Evolutionary conservation across 768 basidiomycete genomes (phyloP), one percentile per base, ranked within the genome.

Genomic region (Lactarius quietus): DNA sequence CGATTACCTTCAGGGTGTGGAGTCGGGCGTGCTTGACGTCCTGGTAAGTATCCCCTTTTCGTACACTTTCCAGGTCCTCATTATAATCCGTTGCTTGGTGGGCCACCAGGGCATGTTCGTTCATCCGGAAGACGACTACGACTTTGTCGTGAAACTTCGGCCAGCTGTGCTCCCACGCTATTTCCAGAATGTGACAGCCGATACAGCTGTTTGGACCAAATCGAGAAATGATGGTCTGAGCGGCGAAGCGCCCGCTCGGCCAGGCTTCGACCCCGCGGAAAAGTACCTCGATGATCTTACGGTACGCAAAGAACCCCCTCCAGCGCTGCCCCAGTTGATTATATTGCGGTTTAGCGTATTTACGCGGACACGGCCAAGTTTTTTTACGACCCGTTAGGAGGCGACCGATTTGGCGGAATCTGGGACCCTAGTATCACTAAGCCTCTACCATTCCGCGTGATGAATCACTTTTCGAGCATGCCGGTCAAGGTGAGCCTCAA

Each of bases 311-410:
- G 36, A n/a, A 38, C 31, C 6, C n/a, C 52, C 20, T 59, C 43
- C n/a, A n/a, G 48, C 61, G 31, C 39, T 43, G 17, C 59, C 56
- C 6, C 31, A 52, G 26, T 62, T 41, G 1, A 28, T 41, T 17
- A 41, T 41, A 38, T 39, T 31, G 7, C 64, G 45, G 63, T 52
- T 65, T 64, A 95, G 90, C 80, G 82, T 23, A 76, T 86, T 6
- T 95, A 93, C 72, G 79, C 84, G 1, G 88, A 92, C 66, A 88
- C 88, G 0, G 82, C 92, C 68, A 84, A 90, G 63, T 80, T 96
- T 43, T 99, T 98, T 80, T 85, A 86, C 70, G 95, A 98, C 69
- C 78, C 84, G 0, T 81, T 86, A 38, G 97, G 97, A 15, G 93
- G 95, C 0, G 79, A 84, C 63, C 78, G 79, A 38, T 88, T 95